Conservation (phyloP, 345 rosid species). For the Ailanthus altissimus region DNA sequence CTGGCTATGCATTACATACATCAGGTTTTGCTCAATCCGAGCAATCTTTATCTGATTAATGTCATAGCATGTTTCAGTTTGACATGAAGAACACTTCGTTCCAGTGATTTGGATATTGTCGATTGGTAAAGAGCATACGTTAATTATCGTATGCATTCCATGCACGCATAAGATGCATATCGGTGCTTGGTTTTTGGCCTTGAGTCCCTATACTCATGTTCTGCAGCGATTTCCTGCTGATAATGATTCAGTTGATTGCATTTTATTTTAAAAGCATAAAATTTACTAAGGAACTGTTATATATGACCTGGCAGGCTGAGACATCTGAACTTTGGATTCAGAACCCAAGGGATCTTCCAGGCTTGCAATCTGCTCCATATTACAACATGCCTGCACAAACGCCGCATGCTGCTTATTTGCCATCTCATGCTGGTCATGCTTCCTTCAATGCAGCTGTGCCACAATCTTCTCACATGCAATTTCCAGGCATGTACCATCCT, state of each 20-base stretch:
- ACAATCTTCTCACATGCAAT: slow-evolving; percentile 94
- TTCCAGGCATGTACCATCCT: slow-evolving; percentile 75
- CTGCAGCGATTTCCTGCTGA: neutral
- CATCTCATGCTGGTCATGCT: slow-evolving; percentile 75
- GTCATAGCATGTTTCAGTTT: neutral
- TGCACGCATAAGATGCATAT: neutral
- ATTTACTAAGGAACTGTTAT: neutral
- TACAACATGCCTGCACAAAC: slow-evolving; percentile 85
- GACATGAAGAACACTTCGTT: neutral
- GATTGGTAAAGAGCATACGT: neutral
- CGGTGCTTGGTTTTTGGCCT: slow-evolving; percentile 1
- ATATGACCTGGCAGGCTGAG: slow-evolving; percentile 61
- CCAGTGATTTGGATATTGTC: neutral
- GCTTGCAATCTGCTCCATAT: slow-evolving; percentile 71
- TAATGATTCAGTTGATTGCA: neutral
- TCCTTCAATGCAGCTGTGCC: slow-evolving; percentile 80
- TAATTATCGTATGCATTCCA: neutral
- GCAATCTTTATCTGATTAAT: neutral
- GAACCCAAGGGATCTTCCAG: slow-evolving; percentile 73
- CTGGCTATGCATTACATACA: neutral
- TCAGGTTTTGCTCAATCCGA: neutral
- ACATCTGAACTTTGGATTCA: slow-evolving; percentile 92
- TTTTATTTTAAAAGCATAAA: neutral
- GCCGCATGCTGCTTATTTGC: slow-evolving; percentile 74
- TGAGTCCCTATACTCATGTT: neutral